Conservation (phyloP, 108 stramenopile species). For the Nitzschia inconspicua region DNA sequence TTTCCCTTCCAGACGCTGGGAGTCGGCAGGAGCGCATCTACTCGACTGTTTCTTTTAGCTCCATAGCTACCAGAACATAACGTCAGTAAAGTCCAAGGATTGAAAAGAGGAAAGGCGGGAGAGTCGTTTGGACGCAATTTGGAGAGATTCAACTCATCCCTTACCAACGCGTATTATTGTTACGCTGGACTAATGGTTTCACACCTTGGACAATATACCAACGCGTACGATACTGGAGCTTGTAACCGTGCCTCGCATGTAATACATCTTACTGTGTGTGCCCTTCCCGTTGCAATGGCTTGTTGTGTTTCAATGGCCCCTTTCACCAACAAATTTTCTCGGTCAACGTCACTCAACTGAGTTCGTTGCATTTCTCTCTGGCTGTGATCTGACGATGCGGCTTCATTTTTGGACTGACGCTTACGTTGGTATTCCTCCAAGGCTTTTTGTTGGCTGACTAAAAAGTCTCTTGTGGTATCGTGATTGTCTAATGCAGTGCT, state of each 20-base stretch:
- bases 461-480: not conserved
- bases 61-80: too few relatives aligned
- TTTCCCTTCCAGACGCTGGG: too few relatives aligned
- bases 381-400: not conserved
- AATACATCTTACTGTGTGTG: slow-evolving; percentile 25
- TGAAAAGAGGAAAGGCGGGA: too few relatives aligned
- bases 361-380: not conserved
- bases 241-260: slow-evolving; percentile 30
- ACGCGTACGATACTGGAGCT: slow-evolving; percentile 31
- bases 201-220: slow-evolving; percentile 40
- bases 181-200: slow-evolving; percentile 32
- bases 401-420: not conserved
- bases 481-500: too few relatives aligned
- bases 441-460: slow-evolving; percentile 18
- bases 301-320: slow-evolving; percentile 24
- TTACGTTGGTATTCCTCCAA: slow-evolving; percentile 21
- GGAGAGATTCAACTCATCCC: too few relatives aligned
- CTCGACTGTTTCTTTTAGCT: too few relatives aligned
- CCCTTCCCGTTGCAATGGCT: slow-evolving; percentile 25
- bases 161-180: not conserved
- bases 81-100: too few relatives aligned
- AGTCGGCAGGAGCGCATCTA: too few relatives aligned
- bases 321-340: slow-evolving; percentile 14
- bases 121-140: too few relatives aligned
- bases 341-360: too few relatives aligned